Evolutionary conservation across 2,329 filamentous ascomycete species (phyloP).

Genomic region (Graphiopsis chlorocephala): DNA sequence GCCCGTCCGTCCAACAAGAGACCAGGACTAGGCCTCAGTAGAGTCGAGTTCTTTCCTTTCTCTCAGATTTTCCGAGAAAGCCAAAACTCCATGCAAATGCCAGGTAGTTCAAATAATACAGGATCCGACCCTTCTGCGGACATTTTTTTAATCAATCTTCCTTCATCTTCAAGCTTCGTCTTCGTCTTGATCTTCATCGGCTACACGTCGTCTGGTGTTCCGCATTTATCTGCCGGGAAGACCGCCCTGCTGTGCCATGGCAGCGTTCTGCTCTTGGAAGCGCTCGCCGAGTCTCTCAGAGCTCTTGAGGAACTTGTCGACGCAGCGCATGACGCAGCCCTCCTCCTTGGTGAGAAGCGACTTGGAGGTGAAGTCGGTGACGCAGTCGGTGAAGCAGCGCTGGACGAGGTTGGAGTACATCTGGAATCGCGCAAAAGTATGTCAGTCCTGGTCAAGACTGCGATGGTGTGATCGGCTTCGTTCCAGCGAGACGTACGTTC

Average conservation of each 20-base stretch:
- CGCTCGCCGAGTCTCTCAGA: constrained; percentile 87
- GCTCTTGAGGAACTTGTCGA: constrained; percentile 92
- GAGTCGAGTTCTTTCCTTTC: constrained; percentile 11
- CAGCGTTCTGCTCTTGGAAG: constrained; percentile 74
- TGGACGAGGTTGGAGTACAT: constrained; percentile 74
- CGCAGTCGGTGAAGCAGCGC: constrained; percentile 93
- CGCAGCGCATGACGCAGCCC: constrained; percentile 89
- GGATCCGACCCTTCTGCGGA: constrained; percentile 2
- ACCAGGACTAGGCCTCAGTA: neutral
- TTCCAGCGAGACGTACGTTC: constrained; percentile 63
- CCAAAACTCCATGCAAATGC: constrained; percentile 23
- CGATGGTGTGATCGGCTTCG: neutral
- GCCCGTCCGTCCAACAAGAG: neutral
- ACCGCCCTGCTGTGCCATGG: constrained; percentile 61
- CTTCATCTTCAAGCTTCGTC: neutral
- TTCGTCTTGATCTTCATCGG: constrained; percentile 20
- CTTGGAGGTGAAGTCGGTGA: constrained; percentile 98
- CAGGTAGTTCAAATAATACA: constrained; percentile 16
- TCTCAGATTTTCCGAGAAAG: constrained; percentile 1
- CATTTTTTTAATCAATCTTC: neutral
- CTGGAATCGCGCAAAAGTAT: constrained; percentile 37
- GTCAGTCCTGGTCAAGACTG: neutral
- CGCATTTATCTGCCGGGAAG: constrained; percentile 24
- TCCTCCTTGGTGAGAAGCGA: constrained; percentile 83
- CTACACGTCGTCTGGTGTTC: neutral